Conservation (phyloP, 768 basidiomycete species). For the Agaricus blazei region DNA sequence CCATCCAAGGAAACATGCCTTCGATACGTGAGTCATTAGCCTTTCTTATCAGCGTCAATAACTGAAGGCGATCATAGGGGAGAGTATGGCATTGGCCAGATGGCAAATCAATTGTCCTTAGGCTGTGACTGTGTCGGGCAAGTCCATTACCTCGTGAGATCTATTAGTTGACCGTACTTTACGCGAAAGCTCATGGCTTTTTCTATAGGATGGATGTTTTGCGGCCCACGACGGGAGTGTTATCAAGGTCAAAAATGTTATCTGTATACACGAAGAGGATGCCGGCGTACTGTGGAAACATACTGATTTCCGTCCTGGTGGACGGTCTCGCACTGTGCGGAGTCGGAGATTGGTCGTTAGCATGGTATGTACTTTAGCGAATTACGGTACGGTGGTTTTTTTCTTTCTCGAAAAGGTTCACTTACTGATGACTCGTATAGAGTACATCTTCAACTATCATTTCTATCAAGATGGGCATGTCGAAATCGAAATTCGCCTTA, state of each 20-base stretch:
- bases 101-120: slow-evolving; percentile 85
- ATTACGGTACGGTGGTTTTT: slow-evolving; percentile 57
- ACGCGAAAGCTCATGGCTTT: background rate
- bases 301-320: slow-evolving; percentile 82
- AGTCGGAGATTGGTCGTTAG: slow-evolving; percentile 83
- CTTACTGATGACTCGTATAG: slow-evolving; percentile 28
- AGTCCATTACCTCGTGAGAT: slow-evolving; percentile 74
- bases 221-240: slow-evolving; percentile 72
- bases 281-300: slow-evolving; percentile 88
- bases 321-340: slow-evolving; percentile 73
- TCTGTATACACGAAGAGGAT: slow-evolving; percentile 95
- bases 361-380: slow-evolving; percentile 88
- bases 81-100: slow-evolving; percentile 90
- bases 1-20: slow-evolving; percentile 86
- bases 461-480: slow-evolving; percentile 91
- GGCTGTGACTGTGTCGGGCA: slow-evolving; percentile 88
- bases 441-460: slow-evolving; percentile 83
- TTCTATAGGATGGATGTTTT: slow-evolving; percentile 58
- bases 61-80: slow-evolving; percentile 37
- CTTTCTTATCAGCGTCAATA: background rate
- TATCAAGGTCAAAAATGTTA: slow-evolving; percentile 73
- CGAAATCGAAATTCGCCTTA: slow-evolving; percentile 80
- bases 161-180: background rate
- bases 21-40: slow-evolving; percentile 55
- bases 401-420: background rate